phyloP scores from a whole-genome alignment of 352 stramenopile genomes.

The Pythium pyrilobum region DNA sequence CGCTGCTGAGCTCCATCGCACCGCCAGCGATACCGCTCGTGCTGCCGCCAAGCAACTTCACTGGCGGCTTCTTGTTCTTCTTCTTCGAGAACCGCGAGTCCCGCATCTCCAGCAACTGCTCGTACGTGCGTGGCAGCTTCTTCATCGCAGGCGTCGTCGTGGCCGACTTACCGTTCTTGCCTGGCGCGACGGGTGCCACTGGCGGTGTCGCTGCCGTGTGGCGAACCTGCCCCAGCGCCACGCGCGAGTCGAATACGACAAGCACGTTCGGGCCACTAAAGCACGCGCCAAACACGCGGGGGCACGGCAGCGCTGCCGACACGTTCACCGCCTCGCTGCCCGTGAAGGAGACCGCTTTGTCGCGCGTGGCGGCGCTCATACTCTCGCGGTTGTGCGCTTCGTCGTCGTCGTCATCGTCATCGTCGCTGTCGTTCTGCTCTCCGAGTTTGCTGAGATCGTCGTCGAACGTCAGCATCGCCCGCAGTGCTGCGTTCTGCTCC shows the following conservation, averaged over 20 bases:
- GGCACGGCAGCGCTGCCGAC: constrained; percentile 47
- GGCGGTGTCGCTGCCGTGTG: constrained; percentile 34
- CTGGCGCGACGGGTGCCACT: constrained; percentile 39
- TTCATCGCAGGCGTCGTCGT: constrained; percentile 18
- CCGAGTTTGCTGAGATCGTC: constrained; percentile 61
- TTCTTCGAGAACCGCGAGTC: constrained; percentile 74
- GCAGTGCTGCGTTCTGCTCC: constrained; percentile 38
- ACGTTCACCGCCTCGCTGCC: background rate
- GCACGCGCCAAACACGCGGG: constrained; percentile 67
- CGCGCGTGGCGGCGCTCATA: background rate
- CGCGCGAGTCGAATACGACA: constrained; percentile 77
- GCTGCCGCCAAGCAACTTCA: background rate
- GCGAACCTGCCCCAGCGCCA: constrained; percentile 67
- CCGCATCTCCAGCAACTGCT: constrained; percentile 64
- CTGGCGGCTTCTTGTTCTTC: constrained; percentile 70
- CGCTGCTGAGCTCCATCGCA: constrained; percentile 24
- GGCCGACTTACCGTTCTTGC: constrained; percentile 39
- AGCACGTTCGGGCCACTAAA: constrained; percentile 86
- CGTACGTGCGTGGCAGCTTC: constrained; percentile 69
- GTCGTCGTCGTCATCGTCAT: constrained; percentile 17
- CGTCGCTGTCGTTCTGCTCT: constrained; percentile 24
- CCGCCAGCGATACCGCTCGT: background rate
- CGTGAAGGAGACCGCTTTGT: background rate
- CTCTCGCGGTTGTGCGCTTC: constrained; percentile 6
- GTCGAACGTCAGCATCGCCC: constrained; percentile 56